Base-by-base conservation (phyloP, 139 green algal genomes). In the Tetradesmus obliquus region DNA sequence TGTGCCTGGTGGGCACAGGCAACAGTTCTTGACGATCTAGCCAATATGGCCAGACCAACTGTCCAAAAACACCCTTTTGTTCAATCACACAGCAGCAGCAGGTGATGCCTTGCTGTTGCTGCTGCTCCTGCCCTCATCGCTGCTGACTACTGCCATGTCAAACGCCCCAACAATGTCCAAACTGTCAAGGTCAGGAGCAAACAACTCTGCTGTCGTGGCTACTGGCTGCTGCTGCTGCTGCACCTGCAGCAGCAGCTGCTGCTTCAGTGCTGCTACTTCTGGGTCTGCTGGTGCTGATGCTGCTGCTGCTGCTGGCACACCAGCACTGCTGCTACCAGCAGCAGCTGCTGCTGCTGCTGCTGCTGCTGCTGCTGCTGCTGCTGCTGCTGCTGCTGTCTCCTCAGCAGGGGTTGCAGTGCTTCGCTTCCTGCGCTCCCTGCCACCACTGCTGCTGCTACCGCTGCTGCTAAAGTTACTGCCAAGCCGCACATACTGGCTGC, bases 161-260 rank as follows among this genome's bases (percentile, higher is more conserved):
- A 76, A 76, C 5, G 66, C 66, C 66, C 66, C 66, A 76, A 6
- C 3, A 20, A 76, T 76, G 15, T 76, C 66, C n/a, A 76, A 24
- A 19, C 66, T 76, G 66, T 76, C 66, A 76, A 76, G 66, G 66
- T 76, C 66, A 24, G 66, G 66, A 76, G 17, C n/a, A 13, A 76
- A 76, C 5, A 19, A 76, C 15, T 24, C 66, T 76, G 66, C 66
- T 76, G 66, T 19, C 6, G 66, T 76, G 66, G 66, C 66, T n/a
- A 19, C 17, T 19, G 66, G 10, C 66, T 76, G 66, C 66, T 76
- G 66, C 66, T 76, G 60, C 12, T 79, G 72, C 74, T 82, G 74
- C 74, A 82, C 55, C 83, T 88, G 8, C 32, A 79, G 58, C 57
- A 88, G 57, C 83, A 76, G 54, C 66, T 66, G 85, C 62, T 89